phyloP scores from a whole-genome alignment of 768 basidiomycete species.

The Mrakia blollopis region DNA sequence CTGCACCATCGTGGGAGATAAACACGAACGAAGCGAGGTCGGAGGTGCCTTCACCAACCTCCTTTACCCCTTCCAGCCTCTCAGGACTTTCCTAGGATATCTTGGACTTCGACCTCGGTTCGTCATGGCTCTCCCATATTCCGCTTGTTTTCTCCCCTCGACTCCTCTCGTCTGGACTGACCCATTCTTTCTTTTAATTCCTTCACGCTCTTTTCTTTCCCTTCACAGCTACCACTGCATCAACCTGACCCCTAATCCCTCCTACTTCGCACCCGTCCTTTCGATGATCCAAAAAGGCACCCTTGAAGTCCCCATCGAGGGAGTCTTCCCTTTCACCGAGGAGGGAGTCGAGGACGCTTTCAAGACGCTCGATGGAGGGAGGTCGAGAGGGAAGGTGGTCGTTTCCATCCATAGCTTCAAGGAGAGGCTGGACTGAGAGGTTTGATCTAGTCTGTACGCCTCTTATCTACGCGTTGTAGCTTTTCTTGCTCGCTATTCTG shows the following conservation, averaged over 20 bases:
- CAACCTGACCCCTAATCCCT: neutral
- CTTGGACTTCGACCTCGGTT: neutral
- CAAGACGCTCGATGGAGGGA: slow-evolving; percentile 54
- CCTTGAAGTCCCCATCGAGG: slow-evolving; percentile 58
- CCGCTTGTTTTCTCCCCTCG: neutral
- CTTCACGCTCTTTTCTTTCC: neutral
- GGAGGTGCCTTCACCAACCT: slow-evolving; percentile 15
- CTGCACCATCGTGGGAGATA: slow-evolving; percentile 37
- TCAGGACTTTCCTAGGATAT: slow-evolving; percentile 29
- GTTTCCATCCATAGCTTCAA: slow-evolving; percentile 42
- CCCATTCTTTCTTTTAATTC: neutral
- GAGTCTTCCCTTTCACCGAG: slow-evolving; percentile 51
- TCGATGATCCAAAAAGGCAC: slow-evolving; percentile 35
- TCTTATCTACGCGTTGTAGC: too few species aligned
- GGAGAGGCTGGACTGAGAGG: neutral
- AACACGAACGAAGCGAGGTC: slow-evolving; percentile 25
- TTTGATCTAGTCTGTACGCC: neutral
- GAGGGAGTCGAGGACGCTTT: slow-evolving; percentile 60
- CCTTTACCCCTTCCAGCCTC: slow-evolving; percentile 1
- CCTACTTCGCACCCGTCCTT: slow-evolving; percentile 22
- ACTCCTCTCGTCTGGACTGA: neutral
- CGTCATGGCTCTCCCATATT: neutral
- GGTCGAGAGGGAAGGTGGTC: slow-evolving; percentile 63
- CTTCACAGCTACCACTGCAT: slow-evolving; percentile 31
- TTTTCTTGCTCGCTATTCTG: too few species aligned